Conservation (phyloP, 371 early-diverging fungal species). For the Chytridium lagenaria region DNA sequence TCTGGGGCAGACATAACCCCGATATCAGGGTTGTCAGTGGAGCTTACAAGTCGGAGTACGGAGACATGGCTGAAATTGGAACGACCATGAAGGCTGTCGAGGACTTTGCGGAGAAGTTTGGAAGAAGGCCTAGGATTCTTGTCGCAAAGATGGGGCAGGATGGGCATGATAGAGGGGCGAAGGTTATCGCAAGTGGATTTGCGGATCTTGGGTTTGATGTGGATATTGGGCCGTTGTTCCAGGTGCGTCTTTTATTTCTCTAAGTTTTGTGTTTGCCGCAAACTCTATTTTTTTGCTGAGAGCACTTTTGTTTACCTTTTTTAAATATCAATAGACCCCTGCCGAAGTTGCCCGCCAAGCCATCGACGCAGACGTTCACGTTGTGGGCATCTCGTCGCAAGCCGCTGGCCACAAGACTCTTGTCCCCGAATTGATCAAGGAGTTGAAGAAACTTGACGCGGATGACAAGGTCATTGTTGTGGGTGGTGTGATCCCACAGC, state of each 20-base stretch:
- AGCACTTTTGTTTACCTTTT: slow-evolving; percentile 15
- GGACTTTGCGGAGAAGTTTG: slow-evolving; percentile 62
- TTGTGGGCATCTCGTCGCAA: slow-evolving; percentile 81
- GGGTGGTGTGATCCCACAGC: slow-evolving; percentile 85
- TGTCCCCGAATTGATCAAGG: slow-evolving; percentile 75
- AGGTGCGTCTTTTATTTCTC: slow-evolving; percentile 37
- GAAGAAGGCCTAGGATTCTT: slow-evolving; percentile 81
- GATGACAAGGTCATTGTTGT: slow-evolving; percentile 74
- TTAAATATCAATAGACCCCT: no score
- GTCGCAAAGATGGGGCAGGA: slow-evolving; percentile 92
- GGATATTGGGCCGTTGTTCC: slow-evolving; percentile 87
- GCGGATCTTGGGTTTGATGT: slow-evolving; percentile 90
- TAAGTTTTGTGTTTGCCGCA: slow-evolving; percentile 24
- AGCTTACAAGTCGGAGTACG: slow-evolving; percentile 83
- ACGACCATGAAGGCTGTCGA: slow-evolving; percentile 67
- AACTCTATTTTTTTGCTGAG: slow-evolving; percentile 39
- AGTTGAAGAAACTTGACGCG: slow-evolving; percentile 73
- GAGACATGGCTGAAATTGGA: slow-evolving; percentile 66
- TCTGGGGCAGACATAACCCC: slow-evolving; percentile 83
- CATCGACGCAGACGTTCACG: slow-evolving; percentile 86
- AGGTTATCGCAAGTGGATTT: slow-evolving; percentile 86
- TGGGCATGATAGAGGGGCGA: slow-evolving; percentile 85
- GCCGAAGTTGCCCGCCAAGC: slow-evolving; percentile 86
- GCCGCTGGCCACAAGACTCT: slow-evolving; percentile 88
- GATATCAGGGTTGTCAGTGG: slow-evolving; percentile 77